Evolutionary conservation across 2,329 filamentous ascomycete genomes (phyloP).

Genomic region (Nothopassalora personata): DNA sequence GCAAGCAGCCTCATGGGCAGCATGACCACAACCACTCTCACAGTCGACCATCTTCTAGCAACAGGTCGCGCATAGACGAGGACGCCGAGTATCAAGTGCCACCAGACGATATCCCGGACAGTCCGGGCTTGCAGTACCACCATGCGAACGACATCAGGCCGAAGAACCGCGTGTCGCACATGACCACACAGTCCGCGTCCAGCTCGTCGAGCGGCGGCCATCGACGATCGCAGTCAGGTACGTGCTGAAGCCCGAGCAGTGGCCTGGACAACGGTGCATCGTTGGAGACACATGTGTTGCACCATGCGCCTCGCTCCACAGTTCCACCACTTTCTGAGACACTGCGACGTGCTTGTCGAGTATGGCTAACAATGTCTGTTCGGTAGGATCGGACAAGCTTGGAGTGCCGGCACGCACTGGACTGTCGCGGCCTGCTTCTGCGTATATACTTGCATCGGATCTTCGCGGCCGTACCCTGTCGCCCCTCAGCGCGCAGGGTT

Average conservation of each 20-base stretch:
- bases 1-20: constrained; percentile 11
- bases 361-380: no score
- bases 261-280: no score
- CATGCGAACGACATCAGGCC: constrained; percentile 37
- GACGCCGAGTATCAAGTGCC: constrained; percentile 18
- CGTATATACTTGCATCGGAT: constrained; percentile 71
- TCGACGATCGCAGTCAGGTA: constrained; percentile 25
- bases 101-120: constrained; percentile 30
- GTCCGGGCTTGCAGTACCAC: constrained; percentile 47
- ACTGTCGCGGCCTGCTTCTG: constrained; percentile 58
- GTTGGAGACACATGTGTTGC: no score
- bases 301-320: no score
- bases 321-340: no score
- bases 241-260: no score
- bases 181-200: constrained; percentile 30
- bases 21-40: constrained; percentile 9
- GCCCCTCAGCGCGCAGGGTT: constrained; percentile 44
- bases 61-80: constrained; percentile 24
- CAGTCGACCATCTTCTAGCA: constrained; percentile 19
- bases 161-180: constrained; percentile 28
- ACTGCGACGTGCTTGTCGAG: no score
- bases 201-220: constrained; percentile 22
- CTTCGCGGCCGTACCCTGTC: constrained; percentile 58
- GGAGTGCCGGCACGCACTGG: constrained; percentile 41
- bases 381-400: constrained; percentile 17